Evolutionary conservation across 2,329 filamentous ascomycete genomes (phyloP).

Genomic region (Aureobasidium subglaciale): DNA sequence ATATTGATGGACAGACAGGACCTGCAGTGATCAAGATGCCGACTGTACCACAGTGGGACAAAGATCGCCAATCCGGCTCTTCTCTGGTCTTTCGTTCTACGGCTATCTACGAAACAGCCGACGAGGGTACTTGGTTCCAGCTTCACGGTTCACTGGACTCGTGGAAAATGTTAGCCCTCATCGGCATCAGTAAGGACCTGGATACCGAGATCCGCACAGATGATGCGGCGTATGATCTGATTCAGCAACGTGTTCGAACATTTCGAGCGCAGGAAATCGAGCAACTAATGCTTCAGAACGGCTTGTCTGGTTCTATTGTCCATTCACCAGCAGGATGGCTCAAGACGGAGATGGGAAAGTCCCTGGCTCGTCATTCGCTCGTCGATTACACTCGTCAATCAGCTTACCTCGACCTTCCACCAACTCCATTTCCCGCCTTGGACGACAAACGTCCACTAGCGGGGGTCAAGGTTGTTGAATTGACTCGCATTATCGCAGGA

Average conservation of each 20-base stretch:
- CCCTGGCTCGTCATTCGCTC: conserved; percentile 36
- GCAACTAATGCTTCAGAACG: conserved; percentile 19
- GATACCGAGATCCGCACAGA: conserved; percentile 23
- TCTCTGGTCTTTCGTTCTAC: conserved; percentile 36
- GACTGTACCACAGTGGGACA: neutral
- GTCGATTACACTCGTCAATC: conserved; percentile 33
- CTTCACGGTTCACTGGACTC: conserved; percentile 46
- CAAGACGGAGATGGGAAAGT: conserved; percentile 38
- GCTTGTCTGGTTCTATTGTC: conserved; percentile 35
- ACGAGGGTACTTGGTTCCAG: conserved; percentile 41
- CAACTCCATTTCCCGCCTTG: conserved; percentile 15
- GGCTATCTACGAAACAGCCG: conserved; percentile 43
- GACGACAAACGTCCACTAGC: conserved; percentile 17
- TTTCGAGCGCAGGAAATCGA: conserved; percentile 37
- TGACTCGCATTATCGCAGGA: conserved; percentile 13
- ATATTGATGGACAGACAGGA: conserved; percentile 33
- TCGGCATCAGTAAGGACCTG: conserved; percentile 35
- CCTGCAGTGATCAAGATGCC: conserved; percentile 22
- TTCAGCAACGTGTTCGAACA: conserved; percentile 27
- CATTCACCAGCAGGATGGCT: conserved; percentile 40
- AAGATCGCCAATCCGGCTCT: conserved; percentile 24
- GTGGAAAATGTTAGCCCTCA: conserved; percentile 36
- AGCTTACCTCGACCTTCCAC: conserved; percentile 13
- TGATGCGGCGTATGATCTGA: conserved; percentile 28
- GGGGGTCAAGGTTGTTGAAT: conserved; percentile 12